Evolutionary conservation across 441 rosid species (phyloP).

Genomic region (Adansonia rubrostipa): DNA sequence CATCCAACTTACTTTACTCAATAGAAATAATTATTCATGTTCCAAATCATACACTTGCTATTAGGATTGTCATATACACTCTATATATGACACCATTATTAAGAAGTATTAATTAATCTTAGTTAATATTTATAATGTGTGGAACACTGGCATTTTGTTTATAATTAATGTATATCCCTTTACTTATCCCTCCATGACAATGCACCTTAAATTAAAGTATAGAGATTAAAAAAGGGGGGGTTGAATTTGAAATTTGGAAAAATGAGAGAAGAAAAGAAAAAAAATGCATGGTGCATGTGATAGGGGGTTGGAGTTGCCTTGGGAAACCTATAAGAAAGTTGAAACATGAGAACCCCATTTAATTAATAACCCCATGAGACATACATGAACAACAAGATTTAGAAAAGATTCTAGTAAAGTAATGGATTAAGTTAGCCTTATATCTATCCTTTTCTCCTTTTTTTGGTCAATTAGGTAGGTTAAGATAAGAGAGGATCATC

Average conservation of each 20-base stretch:
- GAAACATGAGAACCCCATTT: slow-evolving; percentile 38
- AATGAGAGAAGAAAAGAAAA: slow-evolving; percentile 8
- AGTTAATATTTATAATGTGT: not conserved
- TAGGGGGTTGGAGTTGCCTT: slow-evolving; percentile 28
- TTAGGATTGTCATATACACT: not conserved
- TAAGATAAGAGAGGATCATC: not conserved
- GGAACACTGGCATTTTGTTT: slow-evolving; percentile 9
- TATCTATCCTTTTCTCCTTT: not conserved
- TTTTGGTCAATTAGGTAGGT: slow-evolving; percentile 21
- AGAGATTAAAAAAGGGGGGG: not conserved
- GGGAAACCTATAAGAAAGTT: slow-evolving; percentile 28
- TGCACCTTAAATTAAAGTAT: not conserved
- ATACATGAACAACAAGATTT: slow-evolving; percentile 11
- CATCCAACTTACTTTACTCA: not conserved
- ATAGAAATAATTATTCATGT: slow-evolving; percentile 11
- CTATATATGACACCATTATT: not conserved
- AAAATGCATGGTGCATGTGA: slow-evolving; percentile 37
- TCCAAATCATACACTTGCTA: slow-evolving; percentile 16
- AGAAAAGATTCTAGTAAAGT: slow-evolving; percentile 9
- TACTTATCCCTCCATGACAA: not conserved
- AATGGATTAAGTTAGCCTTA: not conserved
- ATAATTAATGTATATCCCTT: not conserved
- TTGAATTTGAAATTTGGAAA: slow-evolving; percentile 16
- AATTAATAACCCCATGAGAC: slow-evolving; percentile 21
- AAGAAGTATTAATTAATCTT: not conserved